phyloP scores from a whole-genome alignment of 2,329 filamentous ascomycete genomes.

The Claviceps maximensis region DNA sequence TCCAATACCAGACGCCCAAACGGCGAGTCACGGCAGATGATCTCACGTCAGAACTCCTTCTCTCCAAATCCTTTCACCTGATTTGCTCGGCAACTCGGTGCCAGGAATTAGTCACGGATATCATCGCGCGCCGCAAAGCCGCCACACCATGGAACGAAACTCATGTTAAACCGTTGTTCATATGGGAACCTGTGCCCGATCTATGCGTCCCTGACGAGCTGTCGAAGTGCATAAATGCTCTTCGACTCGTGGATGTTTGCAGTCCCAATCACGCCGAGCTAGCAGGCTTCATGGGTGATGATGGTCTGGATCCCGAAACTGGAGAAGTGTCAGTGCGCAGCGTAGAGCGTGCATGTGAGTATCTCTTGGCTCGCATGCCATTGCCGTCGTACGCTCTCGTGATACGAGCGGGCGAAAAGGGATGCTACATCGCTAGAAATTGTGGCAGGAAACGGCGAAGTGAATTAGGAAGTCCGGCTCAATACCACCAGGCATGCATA shows the following conservation, averaged over 20 bases:
- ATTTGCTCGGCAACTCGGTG: slow-evolving; percentile 72
- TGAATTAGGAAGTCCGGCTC: neutral
- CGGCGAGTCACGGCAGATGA: slow-evolving; percentile 62
- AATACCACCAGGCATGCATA: slow-evolving; percentile 27
- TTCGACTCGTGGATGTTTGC: slow-evolving; percentile 49
- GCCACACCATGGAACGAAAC: slow-evolving; percentile 16
- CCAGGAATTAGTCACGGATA: slow-evolving; percentile 59
- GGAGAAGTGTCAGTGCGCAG: slow-evolving; percentile 38
- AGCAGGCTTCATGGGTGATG: slow-evolving; percentile 65
- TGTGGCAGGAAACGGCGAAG: slow-evolving; percentile 30
- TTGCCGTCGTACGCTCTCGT: slow-evolving; percentile 53
- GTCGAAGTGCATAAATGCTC: slow-evolving; percentile 49
- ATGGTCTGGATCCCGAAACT: slow-evolving; percentile 38
- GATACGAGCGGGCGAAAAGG: slow-evolving; percentile 57
- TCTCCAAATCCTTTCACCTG: slow-evolving; percentile 70
- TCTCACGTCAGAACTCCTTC: slow-evolving; percentile 52
- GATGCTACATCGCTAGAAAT: slow-evolving; percentile 52
- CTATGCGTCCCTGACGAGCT: slow-evolving; percentile 61
- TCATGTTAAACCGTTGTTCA: slow-evolving; percentile 53
- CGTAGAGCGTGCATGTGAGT: slow-evolving; percentile 47
- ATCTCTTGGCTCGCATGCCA: slow-evolving; percentile 51
- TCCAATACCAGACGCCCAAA: slow-evolving; percentile 82
- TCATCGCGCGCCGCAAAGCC: slow-evolving; percentile 44
- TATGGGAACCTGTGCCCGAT: slow-evolving; percentile 95
- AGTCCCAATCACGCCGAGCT: slow-evolving; percentile 82